phyloP scores from a whole-genome alignment of 192 early-diverging fungal genomes.

The Backusella morwellensis region DNA sequence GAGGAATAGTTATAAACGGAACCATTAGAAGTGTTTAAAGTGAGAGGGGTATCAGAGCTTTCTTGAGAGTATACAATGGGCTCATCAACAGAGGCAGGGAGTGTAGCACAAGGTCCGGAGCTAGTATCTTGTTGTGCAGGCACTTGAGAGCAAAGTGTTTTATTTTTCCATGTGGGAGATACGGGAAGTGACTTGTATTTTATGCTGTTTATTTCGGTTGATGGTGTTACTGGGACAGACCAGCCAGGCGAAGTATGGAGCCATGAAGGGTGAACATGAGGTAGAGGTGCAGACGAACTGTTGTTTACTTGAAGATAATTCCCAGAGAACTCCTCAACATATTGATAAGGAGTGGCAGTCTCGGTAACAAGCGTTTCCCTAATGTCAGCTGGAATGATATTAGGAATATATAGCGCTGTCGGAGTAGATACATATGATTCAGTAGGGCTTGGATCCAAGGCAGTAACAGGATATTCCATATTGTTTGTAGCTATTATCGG shows the following conservation, averaged over 20 bases:
- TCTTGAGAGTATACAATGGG: not conserved
- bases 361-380: not conserved
- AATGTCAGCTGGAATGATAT: not conserved
- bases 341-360: not conserved
- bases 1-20: not conserved
- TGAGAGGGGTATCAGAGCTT: not conserved
- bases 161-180: conserved; percentile 1
- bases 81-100: not conserved
- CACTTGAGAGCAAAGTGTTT: not conserved
- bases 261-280: conserved; percentile 6
- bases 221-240: not conserved
- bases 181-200: not conserved
- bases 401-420: not conserved
- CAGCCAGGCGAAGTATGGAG: not conserved
- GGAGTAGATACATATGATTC: not conserved
- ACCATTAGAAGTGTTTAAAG: not conserved
- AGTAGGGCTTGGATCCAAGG: conserved; percentile 2
- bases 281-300: not conserved
- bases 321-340: not conserved
- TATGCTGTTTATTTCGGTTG: not conserved
- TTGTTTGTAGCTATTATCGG: not conserved
- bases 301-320: not conserved
- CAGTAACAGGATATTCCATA: not conserved
- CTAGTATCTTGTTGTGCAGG: not conserved
- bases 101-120: not conserved